These are phyloP conservation scores for Helicostylum pulchrum DNA, from an alignment of 192 early-diverging fungal species.

Conservation along the genomic window DNA sequence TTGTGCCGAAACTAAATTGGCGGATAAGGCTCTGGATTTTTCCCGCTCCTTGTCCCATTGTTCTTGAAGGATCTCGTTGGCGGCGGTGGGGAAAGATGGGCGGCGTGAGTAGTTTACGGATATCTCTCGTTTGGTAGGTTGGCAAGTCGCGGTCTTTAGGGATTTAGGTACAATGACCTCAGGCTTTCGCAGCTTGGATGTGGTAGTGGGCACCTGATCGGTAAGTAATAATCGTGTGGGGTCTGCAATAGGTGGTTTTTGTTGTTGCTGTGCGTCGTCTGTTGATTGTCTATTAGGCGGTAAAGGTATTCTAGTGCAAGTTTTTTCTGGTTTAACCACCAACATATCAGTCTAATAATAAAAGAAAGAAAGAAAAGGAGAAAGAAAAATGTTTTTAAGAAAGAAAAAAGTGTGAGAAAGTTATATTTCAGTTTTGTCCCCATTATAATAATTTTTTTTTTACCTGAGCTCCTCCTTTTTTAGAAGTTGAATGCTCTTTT, in stretches of 20 bases:
- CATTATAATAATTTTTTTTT: neutral
- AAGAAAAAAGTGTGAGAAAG: neutral
- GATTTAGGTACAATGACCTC: neutral
- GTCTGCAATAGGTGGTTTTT: too few species aligned
- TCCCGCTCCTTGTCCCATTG: conserved; percentile 17
- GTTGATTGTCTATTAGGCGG: too few species aligned
- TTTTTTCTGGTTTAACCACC: too few species aligned
- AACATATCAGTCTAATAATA: too few species aligned
- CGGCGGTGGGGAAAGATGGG: neutral
- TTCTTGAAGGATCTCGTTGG: conserved; percentile 15
- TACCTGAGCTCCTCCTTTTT: conserved; percentile 13
- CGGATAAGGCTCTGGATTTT: neutral
- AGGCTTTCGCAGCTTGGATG: neutral
- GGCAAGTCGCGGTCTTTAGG: neutral
- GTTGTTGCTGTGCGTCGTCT: too few species aligned
- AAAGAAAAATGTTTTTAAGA: neutral
- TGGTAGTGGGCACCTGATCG: neutral
- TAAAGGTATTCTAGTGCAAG: too few species aligned
- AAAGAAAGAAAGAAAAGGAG: neutral
- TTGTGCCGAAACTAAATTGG: conserved; percentile 14
- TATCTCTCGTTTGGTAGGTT: neutral
- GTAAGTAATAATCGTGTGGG: too few species aligned
- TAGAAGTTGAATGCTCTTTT: neutral
- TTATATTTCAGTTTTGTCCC: too few species aligned
- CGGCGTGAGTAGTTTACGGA: neutral